A percentile compares a stretch with the other conserved stretches of the same genome.
Conservation (phyloP, 2,329 filamentous ascomycete genomes). For the Alternaria hordeiaustralica region DNA sequence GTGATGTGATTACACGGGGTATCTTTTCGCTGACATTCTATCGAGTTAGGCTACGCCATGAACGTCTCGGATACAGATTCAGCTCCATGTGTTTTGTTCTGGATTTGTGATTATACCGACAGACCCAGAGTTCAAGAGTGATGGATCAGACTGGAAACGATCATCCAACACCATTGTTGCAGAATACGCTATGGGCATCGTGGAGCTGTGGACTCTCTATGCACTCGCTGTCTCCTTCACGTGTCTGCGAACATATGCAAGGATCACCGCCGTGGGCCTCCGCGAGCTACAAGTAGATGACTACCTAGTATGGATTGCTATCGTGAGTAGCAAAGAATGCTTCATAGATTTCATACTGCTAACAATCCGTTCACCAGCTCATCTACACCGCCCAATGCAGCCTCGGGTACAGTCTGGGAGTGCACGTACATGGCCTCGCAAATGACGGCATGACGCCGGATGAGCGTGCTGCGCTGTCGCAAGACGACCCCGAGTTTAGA, state of each 20-base stretch:
- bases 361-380: fast-evolving
- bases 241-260: neutral
- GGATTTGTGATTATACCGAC: neutral
- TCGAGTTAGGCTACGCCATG: neutral
- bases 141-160: neutral
- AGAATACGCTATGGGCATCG: neutral
- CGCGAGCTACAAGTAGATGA: neutral
- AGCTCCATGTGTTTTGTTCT: neutral
- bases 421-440: neutral
- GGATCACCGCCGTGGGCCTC: neutral
- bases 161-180: neutral
- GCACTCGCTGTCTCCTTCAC: neutral
- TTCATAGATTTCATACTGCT: neutral
- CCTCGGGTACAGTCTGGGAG: neutral
- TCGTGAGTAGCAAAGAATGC: neutral
- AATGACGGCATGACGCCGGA: neutral
- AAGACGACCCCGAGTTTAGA: neutral
- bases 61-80: neutral
- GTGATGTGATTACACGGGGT: neutral
- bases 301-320: neutral
- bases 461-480: neutral
- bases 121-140: neutral
- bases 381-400: neutral
- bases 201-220: neutral
- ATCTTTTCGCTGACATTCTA: neutral